A percentile compares a stretch with the other conserved stretches of the same genome.
Conservation (phyloP, 768 basidiomycete species). For the Erythrobasidium yunnanense region DNA sequence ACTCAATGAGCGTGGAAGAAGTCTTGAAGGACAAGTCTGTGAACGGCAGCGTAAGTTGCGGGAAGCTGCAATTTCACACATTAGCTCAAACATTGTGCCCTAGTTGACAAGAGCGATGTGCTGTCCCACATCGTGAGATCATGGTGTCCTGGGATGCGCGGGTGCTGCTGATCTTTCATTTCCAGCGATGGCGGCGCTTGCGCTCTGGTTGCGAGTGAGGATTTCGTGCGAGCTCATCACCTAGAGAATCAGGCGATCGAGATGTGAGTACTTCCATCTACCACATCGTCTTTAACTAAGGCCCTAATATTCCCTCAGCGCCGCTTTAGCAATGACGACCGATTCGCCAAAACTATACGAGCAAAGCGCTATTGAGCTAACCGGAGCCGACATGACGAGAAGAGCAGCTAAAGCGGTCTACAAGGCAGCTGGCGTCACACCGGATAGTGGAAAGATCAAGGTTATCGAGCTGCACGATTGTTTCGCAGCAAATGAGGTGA, state of each 20-base stretch:
- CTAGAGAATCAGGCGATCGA: constrained; percentile 82
- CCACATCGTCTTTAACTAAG: not conserved
- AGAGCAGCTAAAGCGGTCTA: constrained; percentile 60
- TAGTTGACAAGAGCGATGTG: constrained; percentile 25
- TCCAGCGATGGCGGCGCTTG: constrained; percentile 57
- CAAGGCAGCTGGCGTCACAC: constrained; percentile 58
- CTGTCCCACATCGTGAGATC: not conserved
- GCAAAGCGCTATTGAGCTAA: constrained; percentile 63
- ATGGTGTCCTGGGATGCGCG: not conserved
- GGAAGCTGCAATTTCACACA: too few relatives aligned
- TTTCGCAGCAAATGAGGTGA: constrained; percentile 68
- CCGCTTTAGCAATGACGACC: constrained; percentile 52
- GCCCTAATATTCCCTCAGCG: not conserved
- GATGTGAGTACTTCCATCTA: constrained; percentile 46
- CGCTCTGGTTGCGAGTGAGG: constrained; percentile 66
- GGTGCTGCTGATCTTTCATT: constrained; percentile 58
- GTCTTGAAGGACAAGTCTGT: constrained; percentile 58
- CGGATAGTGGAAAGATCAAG: constrained; percentile 56
- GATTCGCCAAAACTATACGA: constrained; percentile 59
- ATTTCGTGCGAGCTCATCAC: constrained; percentile 58
- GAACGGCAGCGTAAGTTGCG: constrained; percentile 49
- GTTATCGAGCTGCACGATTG: constrained; percentile 80
- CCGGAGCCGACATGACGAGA: constrained; percentile 63
- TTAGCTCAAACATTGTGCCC: not conserved
- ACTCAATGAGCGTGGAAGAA: constrained; percentile 64